Evolutionary conservation across 2,329 filamentous ascomycete genomes (phyloP).

Genomic region (Pseudomassariella vexata): DNA sequence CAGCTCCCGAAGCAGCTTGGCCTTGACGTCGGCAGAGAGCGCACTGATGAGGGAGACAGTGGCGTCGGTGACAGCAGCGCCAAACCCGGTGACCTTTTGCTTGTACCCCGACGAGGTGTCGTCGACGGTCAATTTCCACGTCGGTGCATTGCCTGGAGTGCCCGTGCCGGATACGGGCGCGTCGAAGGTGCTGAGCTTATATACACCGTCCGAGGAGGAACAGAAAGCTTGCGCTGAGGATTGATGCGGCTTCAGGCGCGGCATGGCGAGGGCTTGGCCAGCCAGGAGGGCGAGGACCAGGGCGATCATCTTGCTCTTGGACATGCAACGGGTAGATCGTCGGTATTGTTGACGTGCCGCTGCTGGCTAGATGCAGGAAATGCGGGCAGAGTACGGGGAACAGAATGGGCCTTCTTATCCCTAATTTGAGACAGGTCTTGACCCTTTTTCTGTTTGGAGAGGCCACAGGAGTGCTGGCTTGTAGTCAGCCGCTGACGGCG

Average conservation of each 20-base stretch:
- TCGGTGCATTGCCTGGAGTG: constrained; percentile 23
- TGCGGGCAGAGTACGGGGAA: no score
- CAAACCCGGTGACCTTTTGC: constrained; percentile 34
- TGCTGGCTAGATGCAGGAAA: no score
- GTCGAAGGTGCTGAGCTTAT: constrained; percentile 26
- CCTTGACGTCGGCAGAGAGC: constrained; percentile 22
- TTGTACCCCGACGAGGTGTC: constrained; percentile 31
- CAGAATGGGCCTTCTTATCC: no score
- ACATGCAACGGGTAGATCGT: no score
- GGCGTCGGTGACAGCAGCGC: constrained; percentile 35
- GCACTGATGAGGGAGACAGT: constrained; percentile 31
- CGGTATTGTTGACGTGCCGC: no score
- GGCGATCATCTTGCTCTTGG: constrained; percentile 4
- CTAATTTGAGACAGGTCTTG: no score
- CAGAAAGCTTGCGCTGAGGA: constrained; percentile 22
- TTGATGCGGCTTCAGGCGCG: constrained; percentile 8
- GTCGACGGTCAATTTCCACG: constrained; percentile 31
- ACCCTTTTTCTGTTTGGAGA: no score
- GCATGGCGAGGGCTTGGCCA: constrained; percentile 1
- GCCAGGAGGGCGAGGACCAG: constrained; percentile 5
- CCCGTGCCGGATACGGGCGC: constrained; percentile 28
- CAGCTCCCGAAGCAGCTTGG: constrained; percentile 27
- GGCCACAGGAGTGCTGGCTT: no score
- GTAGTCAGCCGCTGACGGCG: no score
- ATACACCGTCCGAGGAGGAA: constrained; percentile 29